phyloP scores from a whole-genome alignment of 176 grass and related monocot genomes.

The Saccharum officinarum region DNA sequence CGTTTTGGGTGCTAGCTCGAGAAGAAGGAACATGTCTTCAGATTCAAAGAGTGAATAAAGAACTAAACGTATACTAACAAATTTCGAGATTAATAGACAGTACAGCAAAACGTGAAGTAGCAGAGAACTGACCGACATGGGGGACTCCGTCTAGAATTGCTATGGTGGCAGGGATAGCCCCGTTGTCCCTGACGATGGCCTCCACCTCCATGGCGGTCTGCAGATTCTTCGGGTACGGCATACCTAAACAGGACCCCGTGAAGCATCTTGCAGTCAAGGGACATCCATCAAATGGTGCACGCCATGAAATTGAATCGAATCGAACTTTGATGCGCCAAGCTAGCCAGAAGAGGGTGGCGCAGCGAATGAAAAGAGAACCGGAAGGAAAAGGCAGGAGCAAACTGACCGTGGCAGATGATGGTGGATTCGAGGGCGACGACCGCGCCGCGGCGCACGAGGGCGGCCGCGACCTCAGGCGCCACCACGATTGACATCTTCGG shows the following conservation, averaged over 20 bases:
- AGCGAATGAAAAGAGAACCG: background rate
- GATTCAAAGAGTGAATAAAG: background rate
- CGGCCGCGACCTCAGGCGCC: slow-evolving; percentile 63
- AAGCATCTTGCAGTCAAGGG: background rate
- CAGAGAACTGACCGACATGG: slow-evolving; percentile 51
- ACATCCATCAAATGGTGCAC: background rate
- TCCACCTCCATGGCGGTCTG: slow-evolving; percentile 83
- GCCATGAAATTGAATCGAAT: background rate
- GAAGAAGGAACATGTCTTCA: background rate
- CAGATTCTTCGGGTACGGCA: slow-evolving; percentile 93
- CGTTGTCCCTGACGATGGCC: slow-evolving; percentile 69
- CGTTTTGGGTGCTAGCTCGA: background rate
- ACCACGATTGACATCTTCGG: slow-evolving; percentile 35
- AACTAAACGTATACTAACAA: background rate
- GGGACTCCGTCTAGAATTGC: slow-evolving; percentile 80
- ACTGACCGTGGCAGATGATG: slow-evolving; percentile 85
- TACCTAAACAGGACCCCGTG: slow-evolving; percentile 42
- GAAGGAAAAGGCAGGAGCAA: background rate
- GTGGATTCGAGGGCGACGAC: slow-evolving; percentile 93
- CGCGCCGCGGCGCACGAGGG: slow-evolving; percentile 52
- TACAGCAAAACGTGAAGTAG: background rate
- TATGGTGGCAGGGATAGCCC: slow-evolving; percentile 86
- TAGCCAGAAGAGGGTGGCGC: background rate
- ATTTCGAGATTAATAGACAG: background rate
- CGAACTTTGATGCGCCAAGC: background rate